Evolutionary conservation across 2,329 filamentous ascomycete species (phyloP), one percentile per base, ranked within the genome.

Genomic region (Calonectria hongkongensis): DNA sequence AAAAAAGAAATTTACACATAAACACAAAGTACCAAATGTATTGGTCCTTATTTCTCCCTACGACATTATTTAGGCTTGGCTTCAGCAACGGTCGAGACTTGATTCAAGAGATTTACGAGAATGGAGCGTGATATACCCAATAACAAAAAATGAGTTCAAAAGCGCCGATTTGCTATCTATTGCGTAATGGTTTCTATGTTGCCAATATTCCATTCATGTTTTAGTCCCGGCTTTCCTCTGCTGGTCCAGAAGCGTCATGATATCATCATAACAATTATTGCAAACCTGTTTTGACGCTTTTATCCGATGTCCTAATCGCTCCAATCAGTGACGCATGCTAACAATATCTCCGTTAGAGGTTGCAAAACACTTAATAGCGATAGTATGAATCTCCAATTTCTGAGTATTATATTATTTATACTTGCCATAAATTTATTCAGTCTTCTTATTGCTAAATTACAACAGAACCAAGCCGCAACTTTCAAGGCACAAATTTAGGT

Each of bases 121-220:
- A 33, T 47, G 27, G 16, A 47, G 41, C 41, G 45, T 47, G 27
- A 63, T 33, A 63, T 63, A 63, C 58, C 27, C 27, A 47, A 47
- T 33, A 33, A 0, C 4, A 63, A 30, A 54, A 43, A 30, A 47
- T 33, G 15, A 47, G 41, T 28, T 33, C 8, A 28, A 54, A 28
- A 28, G 27, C 58, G 15, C 27, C 12, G 8, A 27, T 33, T 41
- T 63, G 15, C 18, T 36, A 28, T 21, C 13, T 18, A 18, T 27
- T 60, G 15, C 21, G 18, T 56, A n/a, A 27, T 27, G 33, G 27
- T 18, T 25, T 25, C 45, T 48, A 21, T 12, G n/a, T 25, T 48
- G 9, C 18, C 2, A 48, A 13, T n/a, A 5, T 48, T 9, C n/a
- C 25, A 25, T n/a, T 4, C 45, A 13, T 48, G n/a, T 5, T 21